Evolutionary conservation across 1,284 basidiomycete genomes (phyloP), one percentile per base, ranked within the genome.

Genomic region (Cutaneotrichosporon sp.): DNA sequence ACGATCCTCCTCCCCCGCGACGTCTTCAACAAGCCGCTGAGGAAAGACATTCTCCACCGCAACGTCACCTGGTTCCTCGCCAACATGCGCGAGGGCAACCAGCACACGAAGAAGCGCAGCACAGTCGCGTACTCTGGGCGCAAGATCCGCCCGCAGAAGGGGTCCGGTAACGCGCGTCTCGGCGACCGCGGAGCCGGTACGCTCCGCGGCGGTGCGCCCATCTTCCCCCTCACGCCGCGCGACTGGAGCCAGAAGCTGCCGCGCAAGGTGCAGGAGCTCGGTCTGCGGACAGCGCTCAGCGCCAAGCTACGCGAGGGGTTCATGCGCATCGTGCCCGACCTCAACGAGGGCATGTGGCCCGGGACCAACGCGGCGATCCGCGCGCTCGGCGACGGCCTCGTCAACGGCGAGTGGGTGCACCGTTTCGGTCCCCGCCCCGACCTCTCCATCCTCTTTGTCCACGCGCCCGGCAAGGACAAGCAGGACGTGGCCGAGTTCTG

Each of bases 121-220:
- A 92, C 98, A 75, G 92, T 98, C 13, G 84, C 86, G 33, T 93
- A 91, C 55, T 95, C 92, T 1, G 92, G 91, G 24, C 82, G 84
- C 68, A 99, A 99, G 81, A 85, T 98, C 61, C 85, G 89, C 29
- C 89, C 85, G 7, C 95, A 99, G 77, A 99, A 99, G 80, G 95
- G 95, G 1, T 86, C 87, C 11, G 97, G 95, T 69, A 83, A 81
- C 66, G 97, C 95, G 18, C 91, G 95, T 80, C 82, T 95, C 2
- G 95, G 95, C 54, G 92, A 94, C 72, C 86, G 83, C 14, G 89
- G 92, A 68, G 91, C 88, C 75, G 94, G 95, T 5, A 92, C 94
- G 82, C 85, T 95, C 20, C 85, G 89, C 36, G 95, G 95, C 56
- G 95, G 95, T 81, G 95, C 94, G 70, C 87, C 91, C 31, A 91